Conservation (phyloP, 106 monocot genomes). For the Dioscorea dumetorum region DNA sequence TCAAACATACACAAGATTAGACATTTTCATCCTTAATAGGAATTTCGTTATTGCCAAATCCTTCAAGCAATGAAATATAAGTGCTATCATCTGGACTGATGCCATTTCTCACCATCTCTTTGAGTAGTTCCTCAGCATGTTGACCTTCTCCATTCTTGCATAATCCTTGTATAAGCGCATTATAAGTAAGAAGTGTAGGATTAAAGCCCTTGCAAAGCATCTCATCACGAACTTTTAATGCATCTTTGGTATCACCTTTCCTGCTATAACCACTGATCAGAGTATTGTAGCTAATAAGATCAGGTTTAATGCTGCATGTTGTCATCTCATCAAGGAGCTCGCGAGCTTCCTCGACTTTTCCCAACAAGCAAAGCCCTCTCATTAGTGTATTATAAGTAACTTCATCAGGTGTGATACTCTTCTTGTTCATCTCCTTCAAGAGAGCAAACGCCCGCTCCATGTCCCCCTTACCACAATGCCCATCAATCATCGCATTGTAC, state of each 20-base stretch:
- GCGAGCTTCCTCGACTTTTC: conserved; percentile 62
- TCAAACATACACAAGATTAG: conserved; percentile 8
- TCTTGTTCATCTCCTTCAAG: conserved; percentile 62
- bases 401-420: conserved; percentile 60
- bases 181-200: conserved; percentile 74
- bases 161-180: conserved; percentile 69
- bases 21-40: conserved; percentile 4
- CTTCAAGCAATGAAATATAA: conserved; percentile 65
- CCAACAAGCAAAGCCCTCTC: conserved; percentile 72
- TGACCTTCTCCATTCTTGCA: conserved; percentile 60
- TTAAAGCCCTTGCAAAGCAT: conserved; percentile 69
- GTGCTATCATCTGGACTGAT: conserved; percentile 74
- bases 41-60: conserved; percentile 21
- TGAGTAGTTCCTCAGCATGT: conserved; percentile 58
- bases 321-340: conserved; percentile 67
- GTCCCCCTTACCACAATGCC: conserved; percentile 43
- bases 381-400: conserved; percentile 81
- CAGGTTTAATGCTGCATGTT: conserved; percentile 54
- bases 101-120: conserved; percentile 69
- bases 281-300: conserved; percentile 84
- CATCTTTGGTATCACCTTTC: conserved; percentile 64
- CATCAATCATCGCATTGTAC: conserved; percentile 87
- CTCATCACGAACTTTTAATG: conserved; percentile 46
- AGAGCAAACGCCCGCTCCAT: conserved; percentile 58
- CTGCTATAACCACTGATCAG: conserved; percentile 83